Conservation (phyloP, 768 basidiomycete species). For the Agaricus bisporus region DNA sequence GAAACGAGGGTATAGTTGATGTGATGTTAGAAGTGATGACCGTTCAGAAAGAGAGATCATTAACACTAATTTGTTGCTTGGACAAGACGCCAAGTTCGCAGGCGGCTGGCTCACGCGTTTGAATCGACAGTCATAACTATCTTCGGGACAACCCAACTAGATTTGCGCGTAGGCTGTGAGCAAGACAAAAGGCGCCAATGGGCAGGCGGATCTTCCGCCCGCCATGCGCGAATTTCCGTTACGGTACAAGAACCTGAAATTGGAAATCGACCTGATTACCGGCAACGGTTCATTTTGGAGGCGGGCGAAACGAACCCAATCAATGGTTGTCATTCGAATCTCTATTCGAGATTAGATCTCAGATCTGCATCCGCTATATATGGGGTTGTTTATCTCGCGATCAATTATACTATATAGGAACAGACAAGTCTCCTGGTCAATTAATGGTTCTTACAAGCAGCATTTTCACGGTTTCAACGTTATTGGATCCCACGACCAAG, state of each 20-base stretch:
- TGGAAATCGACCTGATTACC: conserved; percentile 8
- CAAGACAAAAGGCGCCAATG: not conserved
- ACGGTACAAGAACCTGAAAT: not conserved
- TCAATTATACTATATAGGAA: not conserved
- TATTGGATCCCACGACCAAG: not conserved
- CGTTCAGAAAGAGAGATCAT: not conserved
- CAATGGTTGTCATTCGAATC: not conserved
- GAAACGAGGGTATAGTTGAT: not conserved
- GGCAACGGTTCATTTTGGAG: conserved; percentile 8
- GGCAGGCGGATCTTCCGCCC: no score
- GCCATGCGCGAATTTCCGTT: not conserved
- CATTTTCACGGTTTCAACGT: not conserved
- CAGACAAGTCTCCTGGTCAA: conserved; percentile 5
- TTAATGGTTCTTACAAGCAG: not conserved
- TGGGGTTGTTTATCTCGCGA: no score
- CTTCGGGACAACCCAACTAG: not conserved
- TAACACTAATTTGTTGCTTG: not conserved
- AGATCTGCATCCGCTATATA: not conserved
- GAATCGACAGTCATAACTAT: no score
- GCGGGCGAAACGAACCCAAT: conserved; percentile 6
- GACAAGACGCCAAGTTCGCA: not conserved
- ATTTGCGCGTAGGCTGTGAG: not conserved
- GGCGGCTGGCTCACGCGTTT: not conserved
- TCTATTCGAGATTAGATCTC: not conserved
- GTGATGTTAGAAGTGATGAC: not conserved